These are phyloP conservation scores for Asclepias syriaca DNA, from an alignment of 257 asterid genomes.

Conservation along the genomic window DNA sequence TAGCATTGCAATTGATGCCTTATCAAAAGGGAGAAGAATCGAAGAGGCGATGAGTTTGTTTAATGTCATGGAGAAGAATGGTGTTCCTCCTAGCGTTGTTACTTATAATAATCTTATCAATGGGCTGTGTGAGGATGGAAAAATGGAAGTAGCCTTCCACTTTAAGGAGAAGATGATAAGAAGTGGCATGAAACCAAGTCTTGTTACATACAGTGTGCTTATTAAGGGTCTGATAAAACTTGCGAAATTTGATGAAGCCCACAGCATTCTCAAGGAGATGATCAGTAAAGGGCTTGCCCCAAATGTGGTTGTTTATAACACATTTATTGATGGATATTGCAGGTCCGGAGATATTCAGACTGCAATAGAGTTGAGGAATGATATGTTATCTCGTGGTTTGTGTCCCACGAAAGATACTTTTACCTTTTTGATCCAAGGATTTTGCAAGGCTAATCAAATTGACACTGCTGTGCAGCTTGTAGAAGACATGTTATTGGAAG, in stretches of 20 bases:
- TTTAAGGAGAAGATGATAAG: constrained; percentile 60
- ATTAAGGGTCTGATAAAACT: constrained; percentile 63
- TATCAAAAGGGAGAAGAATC: constrained; percentile 58
- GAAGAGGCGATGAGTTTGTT: constrained; percentile 56
- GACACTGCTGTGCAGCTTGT: constrained; percentile 50
- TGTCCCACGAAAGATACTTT: constrained; percentile 55
- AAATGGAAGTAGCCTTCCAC: constrained; percentile 52
- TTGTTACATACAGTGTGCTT: constrained; percentile 58
- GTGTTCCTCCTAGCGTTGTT: constrained; percentile 62
- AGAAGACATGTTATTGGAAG: constrained; percentile 51
- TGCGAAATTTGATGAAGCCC: constrained; percentile 54
- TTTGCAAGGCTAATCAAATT: constrained; percentile 57
- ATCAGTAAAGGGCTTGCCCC: constrained; percentile 47
- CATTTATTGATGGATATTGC: constrained; percentile 71
- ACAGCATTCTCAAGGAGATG: constrained; percentile 60
- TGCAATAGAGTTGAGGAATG: constrained; percentile 55
- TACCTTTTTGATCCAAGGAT: constrained; percentile 53
- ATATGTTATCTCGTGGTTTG: constrained; percentile 48
- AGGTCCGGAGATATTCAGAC: constrained; percentile 46
- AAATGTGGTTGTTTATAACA: constrained; percentile 59
- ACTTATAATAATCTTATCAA: constrained; percentile 69
- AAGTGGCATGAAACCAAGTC: constrained; percentile 56
- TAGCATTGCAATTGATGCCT: constrained; percentile 62
- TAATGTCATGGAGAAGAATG: constrained; percentile 50
- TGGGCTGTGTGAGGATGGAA: constrained; percentile 57